Evolutionary conservation across 176 grass and related monocot genomes (phyloP).

Genomic region (Cenchrus fungigraminus): DNA sequence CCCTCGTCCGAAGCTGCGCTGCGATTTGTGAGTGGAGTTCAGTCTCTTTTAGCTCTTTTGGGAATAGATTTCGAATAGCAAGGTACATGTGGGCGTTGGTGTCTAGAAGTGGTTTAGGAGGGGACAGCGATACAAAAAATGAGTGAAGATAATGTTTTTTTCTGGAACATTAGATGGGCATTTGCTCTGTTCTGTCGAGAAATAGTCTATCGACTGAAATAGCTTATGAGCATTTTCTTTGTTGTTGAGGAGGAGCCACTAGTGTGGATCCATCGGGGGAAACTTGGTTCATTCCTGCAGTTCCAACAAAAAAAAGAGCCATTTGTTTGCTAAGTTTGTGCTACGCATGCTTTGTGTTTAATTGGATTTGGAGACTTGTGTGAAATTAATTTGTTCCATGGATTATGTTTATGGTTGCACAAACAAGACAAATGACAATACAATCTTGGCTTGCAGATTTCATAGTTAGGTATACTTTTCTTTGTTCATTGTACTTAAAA

Average conservation of each 20-base stretch:
- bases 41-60: neutral
- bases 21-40: constrained; percentile 50
- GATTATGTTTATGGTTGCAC: neutral
- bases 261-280: neutral
- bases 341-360: neutral
- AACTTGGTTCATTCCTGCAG: neutral
- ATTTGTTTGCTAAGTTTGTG: constrained; percentile 2
- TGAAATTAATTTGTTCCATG: neutral
- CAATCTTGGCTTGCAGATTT: neutral
- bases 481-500: neutral
- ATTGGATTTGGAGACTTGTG: neutral
- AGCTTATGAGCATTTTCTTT: neutral
- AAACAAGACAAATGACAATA: neutral
- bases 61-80: neutral
- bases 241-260: neutral
- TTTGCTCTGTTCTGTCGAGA: neutral
- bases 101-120: neutral
- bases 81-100: neutral
- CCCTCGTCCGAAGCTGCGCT: constrained; percentile 40
- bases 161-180: neutral
- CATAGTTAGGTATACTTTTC: neutral
- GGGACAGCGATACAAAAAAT: neutral
- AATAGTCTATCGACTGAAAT: neutral
- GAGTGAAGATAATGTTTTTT: neutral
- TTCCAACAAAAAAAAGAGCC: neutral